Evolutionary conservation across 495 filamentous ascomycete species (phyloP).

Genomic region (Xylaria curta): DNA sequence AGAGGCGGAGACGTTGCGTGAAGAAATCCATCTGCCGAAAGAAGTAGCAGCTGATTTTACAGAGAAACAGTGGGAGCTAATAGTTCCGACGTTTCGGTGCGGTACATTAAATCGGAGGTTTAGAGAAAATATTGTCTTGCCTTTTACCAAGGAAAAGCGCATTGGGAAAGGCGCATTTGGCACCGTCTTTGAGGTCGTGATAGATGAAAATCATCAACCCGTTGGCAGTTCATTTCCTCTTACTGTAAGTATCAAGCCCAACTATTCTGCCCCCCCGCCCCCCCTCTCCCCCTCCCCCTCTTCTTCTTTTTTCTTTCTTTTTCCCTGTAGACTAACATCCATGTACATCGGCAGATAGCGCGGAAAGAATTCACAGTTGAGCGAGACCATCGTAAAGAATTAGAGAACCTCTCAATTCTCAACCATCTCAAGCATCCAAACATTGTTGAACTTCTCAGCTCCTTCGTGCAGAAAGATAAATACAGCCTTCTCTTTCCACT

Average conservation of each 20-base stretch:
- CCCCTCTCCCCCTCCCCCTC: no score
- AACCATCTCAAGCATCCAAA: constrained; percentile 25
- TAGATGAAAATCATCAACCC: not conserved
- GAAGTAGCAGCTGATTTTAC: not conserved
- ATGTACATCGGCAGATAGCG: no score
- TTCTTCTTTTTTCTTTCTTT: no score
- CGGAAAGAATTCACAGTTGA: not conserved
- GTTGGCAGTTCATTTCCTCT: not conserved
- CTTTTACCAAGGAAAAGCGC: not conserved
- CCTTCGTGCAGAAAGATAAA: constrained; percentile 22
- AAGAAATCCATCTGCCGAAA: not conserved
- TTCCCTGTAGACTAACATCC: no score
- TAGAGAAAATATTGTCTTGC: not conserved
- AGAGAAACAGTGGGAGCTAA: not conserved
- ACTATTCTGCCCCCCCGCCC: no score
- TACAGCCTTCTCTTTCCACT: not conserved
- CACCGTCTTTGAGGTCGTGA: not conserved
- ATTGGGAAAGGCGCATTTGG: not conserved
- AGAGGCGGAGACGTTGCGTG: not conserved
- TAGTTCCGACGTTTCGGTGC: not conserved
- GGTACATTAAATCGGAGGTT: not conserved
- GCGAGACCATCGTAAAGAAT: not conserved
- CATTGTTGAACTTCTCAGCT: constrained; percentile 17
- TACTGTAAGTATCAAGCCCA: not conserved
- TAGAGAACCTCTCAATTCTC: not conserved